Percentiles rank a stretch among this genome's conserved stretches.
Conservation (phyloP, 169 alveolate genomes). For the Eimeria falciformis region DNA sequence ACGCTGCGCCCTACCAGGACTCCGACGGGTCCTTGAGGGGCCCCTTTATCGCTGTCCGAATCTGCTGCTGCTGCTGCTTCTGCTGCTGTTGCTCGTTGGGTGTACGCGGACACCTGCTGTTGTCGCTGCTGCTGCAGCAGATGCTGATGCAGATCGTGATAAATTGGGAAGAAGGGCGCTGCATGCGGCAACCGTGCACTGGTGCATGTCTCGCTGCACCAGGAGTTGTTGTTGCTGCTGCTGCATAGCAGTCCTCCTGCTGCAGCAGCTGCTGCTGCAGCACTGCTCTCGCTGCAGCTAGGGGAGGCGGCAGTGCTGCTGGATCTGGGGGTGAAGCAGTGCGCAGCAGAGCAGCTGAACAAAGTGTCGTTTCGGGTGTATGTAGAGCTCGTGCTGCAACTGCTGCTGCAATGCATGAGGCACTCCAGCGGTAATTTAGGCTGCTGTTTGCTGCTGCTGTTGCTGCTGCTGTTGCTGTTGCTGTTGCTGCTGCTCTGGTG, state of each 20-base stretch:
- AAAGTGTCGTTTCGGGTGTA: background rate
- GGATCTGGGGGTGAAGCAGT: conserved; percentile 5
- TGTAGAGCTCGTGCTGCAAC: conserved; percentile 30
- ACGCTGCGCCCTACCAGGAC: conserved; percentile 17
- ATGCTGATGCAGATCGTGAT: background rate
- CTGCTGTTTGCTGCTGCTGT: conserved; percentile 33
- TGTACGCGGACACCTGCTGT: conserved; percentile 25
- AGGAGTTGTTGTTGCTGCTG: conserved; percentile 39
- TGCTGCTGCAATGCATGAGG: background rate
- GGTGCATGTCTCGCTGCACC: conserved; percentile 45
- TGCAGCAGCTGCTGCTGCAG: background rate
- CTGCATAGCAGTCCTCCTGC: background rate
- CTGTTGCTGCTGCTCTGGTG: background rate
- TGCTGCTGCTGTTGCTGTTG: background rate
- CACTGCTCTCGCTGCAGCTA: background rate
- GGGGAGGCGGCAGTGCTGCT: conserved; percentile 62
- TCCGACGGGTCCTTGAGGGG: background rate
- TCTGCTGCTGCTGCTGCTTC: conserved; percentile 15
- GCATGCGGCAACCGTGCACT: background rate
- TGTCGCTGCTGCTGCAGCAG: background rate
- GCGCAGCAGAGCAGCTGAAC: background rate
- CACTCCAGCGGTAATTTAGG: conserved; percentile 27
- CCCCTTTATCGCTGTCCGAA: background rate
- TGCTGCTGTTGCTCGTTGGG: background rate
- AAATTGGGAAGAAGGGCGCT: background rate